Evolutionary conservation across 352 stramenopile species (phyloP), one percentile per base, ranked within the genome.

Genomic region (Vaucheria bursata): DNA sequence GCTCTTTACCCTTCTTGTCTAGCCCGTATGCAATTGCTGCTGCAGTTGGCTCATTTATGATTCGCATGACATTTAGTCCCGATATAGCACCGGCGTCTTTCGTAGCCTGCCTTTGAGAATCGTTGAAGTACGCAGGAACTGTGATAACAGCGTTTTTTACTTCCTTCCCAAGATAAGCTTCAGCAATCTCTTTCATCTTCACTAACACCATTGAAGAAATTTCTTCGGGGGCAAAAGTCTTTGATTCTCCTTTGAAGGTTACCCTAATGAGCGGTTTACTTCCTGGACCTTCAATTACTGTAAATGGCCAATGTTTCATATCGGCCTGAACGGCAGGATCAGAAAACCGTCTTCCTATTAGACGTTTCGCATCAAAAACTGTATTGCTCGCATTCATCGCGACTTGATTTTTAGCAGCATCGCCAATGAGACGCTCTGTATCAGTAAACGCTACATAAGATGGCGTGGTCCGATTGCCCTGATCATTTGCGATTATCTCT

Each of bases 21-120:
- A 98, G 85, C 34, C 95, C 94, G 85, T 98, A 98, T 29, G 94
- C 94, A 84, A 98, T 97, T 38, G 94, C 94, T 52, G 94, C 93
- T 7, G 93, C 93, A 2, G 65, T 36, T 32, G 65, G 5, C 5
- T 50, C 39, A 50, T 12, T 50, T 12, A 50, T 50, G 87, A 97
- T 96, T 79, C 92, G 89, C 53, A 96, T 74, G 8, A 97, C 92
- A 72, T 95, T 96, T 34, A 97, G 79, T 2, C 92, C 92, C 35
- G 92, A 85, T 79, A 97, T 96, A 8, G 75, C 84, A 25, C 25
- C 79, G 18, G 67, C 67, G 18, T 73, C 67, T n/a, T 95, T 96
- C 40, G 92, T 97, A 18, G 92, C 92, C 71, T 96, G 90, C 25
- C 93, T 89, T 84, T 97, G 92, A 75, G 88, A 92, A 82, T 97